A percentile compares a stretch with the other conserved stretches of the same genome.
These are phyloP conservation scores for Backusella liffmaniae DNA, from an alignment of 192 early-diverging fungal species.

Conservation along the genomic window DNA sequence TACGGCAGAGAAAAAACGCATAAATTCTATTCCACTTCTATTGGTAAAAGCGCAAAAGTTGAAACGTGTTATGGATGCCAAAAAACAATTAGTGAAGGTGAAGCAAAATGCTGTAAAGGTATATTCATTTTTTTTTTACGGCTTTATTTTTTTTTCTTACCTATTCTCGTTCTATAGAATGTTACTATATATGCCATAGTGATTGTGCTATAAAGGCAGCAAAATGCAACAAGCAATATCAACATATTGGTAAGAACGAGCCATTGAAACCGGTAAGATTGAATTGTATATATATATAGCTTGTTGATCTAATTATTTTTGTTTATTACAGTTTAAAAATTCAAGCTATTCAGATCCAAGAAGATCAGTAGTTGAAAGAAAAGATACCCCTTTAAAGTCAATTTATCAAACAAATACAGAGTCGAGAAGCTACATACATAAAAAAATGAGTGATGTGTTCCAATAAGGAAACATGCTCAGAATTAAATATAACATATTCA, in stretches of 20 bases:
- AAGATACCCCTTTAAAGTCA: neutral
- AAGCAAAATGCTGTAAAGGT: neutral
- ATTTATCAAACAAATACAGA: neutral
- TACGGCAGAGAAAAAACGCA: neutral
- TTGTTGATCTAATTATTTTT: neutral
- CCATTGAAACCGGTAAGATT: neutral
- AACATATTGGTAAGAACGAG: neutral
- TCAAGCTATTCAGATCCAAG: neutral
- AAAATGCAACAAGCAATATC: neutral
- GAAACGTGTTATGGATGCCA: neutral
- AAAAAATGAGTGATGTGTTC: neutral
- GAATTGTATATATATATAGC: neutral
- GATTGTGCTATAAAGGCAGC: neutral
- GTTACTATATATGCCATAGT: neutral
- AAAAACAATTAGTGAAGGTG: neutral
- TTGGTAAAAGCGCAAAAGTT: neutral
- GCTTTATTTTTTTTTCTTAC: neutral
- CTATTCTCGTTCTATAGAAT: neutral
- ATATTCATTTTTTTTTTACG: neutral
- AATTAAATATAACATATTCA: neutral
- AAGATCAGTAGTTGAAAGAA: neutral
- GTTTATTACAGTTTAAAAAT: neutral
- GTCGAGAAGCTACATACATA: neutral
- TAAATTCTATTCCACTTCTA: neutral
- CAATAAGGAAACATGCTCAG: neutral